These are phyloP conservation scores for Picochlorum sp. DNA, from an alignment of 139 green algal genomes.

Conservation along the genomic window DNA sequence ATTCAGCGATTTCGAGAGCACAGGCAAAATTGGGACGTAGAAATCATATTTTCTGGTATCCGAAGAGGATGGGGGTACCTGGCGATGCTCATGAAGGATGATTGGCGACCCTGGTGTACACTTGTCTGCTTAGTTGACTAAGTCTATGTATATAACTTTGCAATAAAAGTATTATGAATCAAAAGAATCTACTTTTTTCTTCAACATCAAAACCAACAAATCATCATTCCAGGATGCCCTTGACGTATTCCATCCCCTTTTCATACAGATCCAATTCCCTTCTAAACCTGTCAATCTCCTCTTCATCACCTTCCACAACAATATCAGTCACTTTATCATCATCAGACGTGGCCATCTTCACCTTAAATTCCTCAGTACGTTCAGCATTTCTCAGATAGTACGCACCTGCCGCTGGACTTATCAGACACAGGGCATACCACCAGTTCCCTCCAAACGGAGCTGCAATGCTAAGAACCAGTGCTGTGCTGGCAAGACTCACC, in stretches of 20 bases:
- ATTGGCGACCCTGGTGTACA: neutral
- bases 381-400: constrained; percentile 77
- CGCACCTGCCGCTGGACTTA: constrained; percentile 53
- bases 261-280: constrained; percentile 70
- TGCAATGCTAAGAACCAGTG: constrained; percentile 69
- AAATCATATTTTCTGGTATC: no score
- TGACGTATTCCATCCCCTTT: constrained; percentile 88
- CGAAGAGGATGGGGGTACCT: neutral
- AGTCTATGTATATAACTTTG: neutral
- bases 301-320: constrained; percentile 68
- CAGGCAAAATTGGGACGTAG: no score
- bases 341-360: constrained; percentile 86
- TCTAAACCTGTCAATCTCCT: constrained; percentile 74
- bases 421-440: constrained; percentile 68
- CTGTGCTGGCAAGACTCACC: constrained; percentile 51
- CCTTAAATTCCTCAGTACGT: constrained; percentile 36
- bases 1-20: no score
- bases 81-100: neutral
- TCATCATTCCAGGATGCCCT: constrained; percentile 57
- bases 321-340: constrained; percentile 82
- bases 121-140: neutral
- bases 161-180: no score
- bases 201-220: neutral
- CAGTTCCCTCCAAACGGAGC: constrained; percentile 38
- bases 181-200: no score